Evolutionary conservation across 192 early-diverging fungal genomes (phyloP), one percentile per base, ranked within the genome.

Genomic region (Podila epicladia): DNA sequence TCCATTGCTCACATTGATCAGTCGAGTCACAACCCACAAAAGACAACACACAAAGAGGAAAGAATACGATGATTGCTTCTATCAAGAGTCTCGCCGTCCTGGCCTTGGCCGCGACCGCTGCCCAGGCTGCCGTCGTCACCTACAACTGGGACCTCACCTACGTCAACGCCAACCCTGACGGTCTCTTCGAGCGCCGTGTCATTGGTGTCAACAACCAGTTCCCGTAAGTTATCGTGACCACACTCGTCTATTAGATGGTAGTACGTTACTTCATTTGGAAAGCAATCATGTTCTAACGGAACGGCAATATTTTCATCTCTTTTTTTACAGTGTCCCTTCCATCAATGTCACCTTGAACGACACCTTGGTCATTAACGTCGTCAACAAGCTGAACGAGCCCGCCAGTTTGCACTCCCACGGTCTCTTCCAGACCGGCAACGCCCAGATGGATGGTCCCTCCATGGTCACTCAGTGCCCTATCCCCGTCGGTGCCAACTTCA

Each of bases 391-490:
- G 45, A 73, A 75, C 37, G 70, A 80, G 61, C 88, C 88, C 3
- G 92, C 93, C 26, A 83, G 88, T 4, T 77, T 95, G 59, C 95
- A 93, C 82, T 74, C 87, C 4, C 96, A 97, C 82, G 96, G 96
- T 9, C 64, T 96, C 58, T 94, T 89, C 83, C 92, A 94, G 72
- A 94, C 91, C 72, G 89, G 88, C 15, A 91, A 89, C 33, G 85
- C 80, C 80, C 92, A 89, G 75, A 84, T 89, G 64, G 95, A 95
- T 84, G 94, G 95, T 6, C 86, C 92, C 4, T 64, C 74, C 48
- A 90, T 88, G 82, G 85, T 92, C 55, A 93, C 93, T 19, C 91
- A 95, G 73, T 95, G 95, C 74, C 87, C 86, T 3, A 95, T 96
- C 70, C 91, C 94, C 9, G 74, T 87, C 0, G 89, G 90, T 7